Percentiles rank a stretch among this genome's conserved stretches.
phyloP scores from a whole-genome alignment of 1,284 basidiomycete genomes.

The Fomitopsis palustris region DNA sequence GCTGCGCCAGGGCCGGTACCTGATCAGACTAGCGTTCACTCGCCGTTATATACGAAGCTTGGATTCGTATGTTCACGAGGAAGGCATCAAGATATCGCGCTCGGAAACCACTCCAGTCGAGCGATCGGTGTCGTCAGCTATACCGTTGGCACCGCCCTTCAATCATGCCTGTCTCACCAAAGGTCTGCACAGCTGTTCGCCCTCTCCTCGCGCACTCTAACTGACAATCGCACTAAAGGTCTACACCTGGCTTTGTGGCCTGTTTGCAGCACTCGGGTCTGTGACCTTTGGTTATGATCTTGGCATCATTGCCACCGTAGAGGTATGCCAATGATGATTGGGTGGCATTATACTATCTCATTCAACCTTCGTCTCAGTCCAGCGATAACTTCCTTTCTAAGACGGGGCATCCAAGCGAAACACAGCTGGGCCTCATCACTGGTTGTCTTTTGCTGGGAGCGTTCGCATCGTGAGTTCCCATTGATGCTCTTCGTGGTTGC shows the following conservation, averaged over 20 bases:
- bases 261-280: constrained; percentile 45
- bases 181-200: constrained; percentile 7
- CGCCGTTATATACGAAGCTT: not conserved
- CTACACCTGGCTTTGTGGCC: constrained; percentile 62
- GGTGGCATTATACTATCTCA: not conserved
- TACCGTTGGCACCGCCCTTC: not conserved
- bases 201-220: not conserved
- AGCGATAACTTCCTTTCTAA: constrained; percentile 26
- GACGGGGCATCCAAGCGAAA: constrained; percentile 27
- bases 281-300: constrained; percentile 36
- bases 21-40: not conserved
- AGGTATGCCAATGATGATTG: constrained; percentile 32
- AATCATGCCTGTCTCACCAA: constrained; percentile 20
- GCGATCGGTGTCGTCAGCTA: too few species aligned
- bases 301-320: constrained; percentile 38
- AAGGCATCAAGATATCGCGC: not conserved
- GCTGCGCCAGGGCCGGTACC: not conserved
- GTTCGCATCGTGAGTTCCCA: constrained; percentile 19
- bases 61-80: too few species aligned
- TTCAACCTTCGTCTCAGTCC: constrained; percentile 12
- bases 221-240: constrained; percentile 24
- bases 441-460: constrained; percentile 32
- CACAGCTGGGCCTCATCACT: constrained; percentile 37
- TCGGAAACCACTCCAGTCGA: too few species aligned
- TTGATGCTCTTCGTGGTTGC: not conserved